Base-by-base conservation (phyloP, 148 eudicot genomes). In the Fallopia convolvulus region DNA sequence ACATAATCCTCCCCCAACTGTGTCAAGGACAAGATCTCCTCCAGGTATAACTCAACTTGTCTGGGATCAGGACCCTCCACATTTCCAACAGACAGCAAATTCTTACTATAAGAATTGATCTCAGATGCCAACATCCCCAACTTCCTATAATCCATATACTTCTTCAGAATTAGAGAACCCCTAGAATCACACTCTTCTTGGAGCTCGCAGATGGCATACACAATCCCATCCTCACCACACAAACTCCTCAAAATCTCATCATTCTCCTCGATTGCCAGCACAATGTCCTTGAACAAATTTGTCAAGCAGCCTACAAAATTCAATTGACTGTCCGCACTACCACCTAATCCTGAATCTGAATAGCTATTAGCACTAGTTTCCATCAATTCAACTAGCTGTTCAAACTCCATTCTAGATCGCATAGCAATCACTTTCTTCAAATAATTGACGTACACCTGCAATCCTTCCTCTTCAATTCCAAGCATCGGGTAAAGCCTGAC, bases 61-160 rank as follows among this genome's bases (percentile, higher is more conserved):
- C 97, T 88, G 3, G 99, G 99, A 77, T 94, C 96, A 18, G 99
- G 99, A 39, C 99, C 99, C 86, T 94, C 96, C 48, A 75, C 90
- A 81, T 70, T 83, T 63, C 93, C 93, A 40, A 83, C 91, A 42
- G 96, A 83, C 4, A 94, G 84, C 89, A 94, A 81, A 80, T 87
- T 86, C 81, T 83, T 92, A 83, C 91, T 94, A 76, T 88, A 90
- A 50, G 99, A 92, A 87, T 92, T 92, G 40, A 94, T 94, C 47
- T 92, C 93, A 21, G 93, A 87, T 8, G 99, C 90, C 76, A 94
- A 79, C 68, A 78, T 90, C 44, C 91, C 89, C 72, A 94, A 75
- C 75, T 86, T 89, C 77, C 99, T 84, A 75, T 86, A 88, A 68
- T 92, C 95, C 97, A 90, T 94, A 75, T 89, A 94, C 80, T 92